phyloP scores from a whole-genome alignment of 495 filamentous ascomycete genomes.

The Choiromyces venosus region DNA sequence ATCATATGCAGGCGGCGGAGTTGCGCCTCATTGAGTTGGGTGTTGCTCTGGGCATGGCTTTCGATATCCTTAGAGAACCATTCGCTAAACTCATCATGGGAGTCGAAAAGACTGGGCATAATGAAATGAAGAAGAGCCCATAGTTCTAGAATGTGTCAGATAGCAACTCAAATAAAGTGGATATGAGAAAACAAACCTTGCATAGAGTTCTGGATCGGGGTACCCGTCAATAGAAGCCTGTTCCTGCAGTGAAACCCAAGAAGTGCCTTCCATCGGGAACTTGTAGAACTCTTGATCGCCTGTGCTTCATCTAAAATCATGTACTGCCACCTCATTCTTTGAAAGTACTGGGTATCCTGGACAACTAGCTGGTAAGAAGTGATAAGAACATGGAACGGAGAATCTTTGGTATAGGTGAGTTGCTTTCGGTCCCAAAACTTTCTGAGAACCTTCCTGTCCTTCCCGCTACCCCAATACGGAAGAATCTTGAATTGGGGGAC shows the following conservation, averaged over 20 bases:
- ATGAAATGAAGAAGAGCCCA: slow-evolving; percentile 99
- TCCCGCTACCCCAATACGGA: slow-evolving; percentile 93
- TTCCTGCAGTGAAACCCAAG: slow-evolving; percentile 94
- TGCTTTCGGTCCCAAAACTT: slow-evolving; percentile 99
- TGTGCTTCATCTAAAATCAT: slow-evolving; percentile 99
- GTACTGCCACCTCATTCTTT: slow-evolving; percentile 99
- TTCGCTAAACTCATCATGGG: slow-evolving; percentile 97
- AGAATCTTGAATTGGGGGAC: slow-evolving; percentile 90
- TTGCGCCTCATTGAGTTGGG: slow-evolving; percentile 96
- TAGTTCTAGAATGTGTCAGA: slow-evolving; percentile 54
- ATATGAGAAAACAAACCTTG: slow-evolving; percentile 48
- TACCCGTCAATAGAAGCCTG: slow-evolving; percentile 88
- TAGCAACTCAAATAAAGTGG: neutral
- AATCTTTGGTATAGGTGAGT: slow-evolving; percentile 86
- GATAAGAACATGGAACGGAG: slow-evolving; percentile 89
- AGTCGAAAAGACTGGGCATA: slow-evolving; percentile 97
- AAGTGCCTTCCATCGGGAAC: slow-evolving; percentile 92
- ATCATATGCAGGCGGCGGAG: slow-evolving; percentile 97
- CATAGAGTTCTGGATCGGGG: slow-evolving; percentile 99
- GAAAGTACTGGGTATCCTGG: slow-evolving; percentile 90
- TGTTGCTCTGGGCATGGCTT: slow-evolving; percentile 96
- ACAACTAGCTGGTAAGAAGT: slow-evolving; percentile 98
- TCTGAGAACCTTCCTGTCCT: slow-evolving; percentile 88
- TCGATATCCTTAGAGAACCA: slow-evolving; percentile 99
- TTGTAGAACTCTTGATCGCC: slow-evolving; percentile 95